Conservation (phyloP, 2,329 filamentous ascomycete species). For the Teratosphaeria nubilosa region DNA sequence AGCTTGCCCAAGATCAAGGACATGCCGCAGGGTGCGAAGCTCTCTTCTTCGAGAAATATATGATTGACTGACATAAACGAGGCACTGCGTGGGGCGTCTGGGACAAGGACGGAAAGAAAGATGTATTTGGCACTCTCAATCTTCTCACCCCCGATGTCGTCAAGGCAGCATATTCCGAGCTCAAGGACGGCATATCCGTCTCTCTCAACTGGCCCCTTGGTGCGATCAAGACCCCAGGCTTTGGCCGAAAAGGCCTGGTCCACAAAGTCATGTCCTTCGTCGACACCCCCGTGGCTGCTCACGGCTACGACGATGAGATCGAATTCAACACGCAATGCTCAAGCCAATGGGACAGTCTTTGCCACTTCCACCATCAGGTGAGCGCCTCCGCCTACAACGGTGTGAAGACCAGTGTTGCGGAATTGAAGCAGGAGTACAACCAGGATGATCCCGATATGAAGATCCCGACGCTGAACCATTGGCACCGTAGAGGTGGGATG, state of each 20-base stretch:
- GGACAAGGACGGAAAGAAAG: conserved; percentile 35
- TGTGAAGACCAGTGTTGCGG: conserved; percentile 22
- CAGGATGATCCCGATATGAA: conserved; percentile 19
- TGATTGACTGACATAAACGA: conserved; percentile 6
- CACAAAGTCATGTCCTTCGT: conserved; percentile 27
- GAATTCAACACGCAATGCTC: conserved; percentile 37
- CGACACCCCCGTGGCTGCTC: conserved; percentile 21
- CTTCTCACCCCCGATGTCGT: conserved; percentile 36
- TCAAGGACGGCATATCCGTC: conserved; percentile 32
- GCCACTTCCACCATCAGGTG: conserved; percentile 30
- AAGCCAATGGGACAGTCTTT: conserved; percentile 39
- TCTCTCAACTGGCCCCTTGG: conserved; percentile 31
- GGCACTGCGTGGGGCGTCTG: conserved; percentile 34
- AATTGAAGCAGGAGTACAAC: conserved; percentile 18
- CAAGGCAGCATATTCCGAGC: conserved; percentile 32
- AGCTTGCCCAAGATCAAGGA: conserved; percentile 31
- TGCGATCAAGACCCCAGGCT: conserved; percentile 28
- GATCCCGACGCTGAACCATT: conserved; percentile 31
- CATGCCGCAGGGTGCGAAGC: conserved; percentile 28
- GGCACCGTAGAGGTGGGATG: conserved; percentile 43
- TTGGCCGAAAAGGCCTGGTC: conserved; percentile 24
- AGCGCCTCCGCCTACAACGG: conserved; percentile 44
- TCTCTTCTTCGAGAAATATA: not conserved
- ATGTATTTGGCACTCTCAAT: conserved; percentile 37
- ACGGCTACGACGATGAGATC: conserved; percentile 36